Conservation (phyloP, 768 basidiomycete species). For the Favolaschia claudopus region DNA sequence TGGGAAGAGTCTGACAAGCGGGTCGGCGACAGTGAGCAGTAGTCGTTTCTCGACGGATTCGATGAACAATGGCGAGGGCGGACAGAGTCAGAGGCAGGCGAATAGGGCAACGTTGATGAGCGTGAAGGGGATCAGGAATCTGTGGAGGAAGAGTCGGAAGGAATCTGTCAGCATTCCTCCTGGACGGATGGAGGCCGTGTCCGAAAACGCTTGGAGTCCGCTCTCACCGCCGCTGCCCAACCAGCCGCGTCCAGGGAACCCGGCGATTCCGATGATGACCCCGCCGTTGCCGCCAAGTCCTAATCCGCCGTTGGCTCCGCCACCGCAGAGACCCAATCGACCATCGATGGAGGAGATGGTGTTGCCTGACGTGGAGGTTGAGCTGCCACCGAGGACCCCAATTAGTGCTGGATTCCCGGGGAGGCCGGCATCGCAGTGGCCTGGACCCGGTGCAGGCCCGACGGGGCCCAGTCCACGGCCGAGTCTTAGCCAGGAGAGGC, state of each 20-base stretch:
- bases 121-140: slow-evolving; percentile 74
- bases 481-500: no score
- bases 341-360: slow-evolving; percentile 33
- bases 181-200: slow-evolving; percentile 51
- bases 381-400: slow-evolving; percentile 16
- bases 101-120: slow-evolving; percentile 69
- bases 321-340: slow-evolving; percentile 24
- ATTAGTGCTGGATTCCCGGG: not conserved
- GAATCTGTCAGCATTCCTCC: slow-evolving; percentile 57
- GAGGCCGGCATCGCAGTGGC: no score
- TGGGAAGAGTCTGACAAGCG: no score
- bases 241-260: no score
- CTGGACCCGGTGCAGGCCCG: no score
- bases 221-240: slow-evolving; percentile 20
- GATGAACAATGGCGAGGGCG: slow-evolving; percentile 42
- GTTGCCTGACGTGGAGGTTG: slow-evolving; percentile 27
- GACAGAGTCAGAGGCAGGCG: slow-evolving; percentile 41
- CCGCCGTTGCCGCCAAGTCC: no score
- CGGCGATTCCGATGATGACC: no score
- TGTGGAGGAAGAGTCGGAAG: slow-evolving; percentile 81
- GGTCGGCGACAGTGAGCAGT: no score
- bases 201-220: slow-evolving; percentile 37
- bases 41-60: slow-evolving; percentile 87
- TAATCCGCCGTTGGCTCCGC: no score
- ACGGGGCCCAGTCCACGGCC: no score